Base-by-base conservation (phyloP, 495 filamentous ascomycete species). In the Penicillium coffeae region DNA sequence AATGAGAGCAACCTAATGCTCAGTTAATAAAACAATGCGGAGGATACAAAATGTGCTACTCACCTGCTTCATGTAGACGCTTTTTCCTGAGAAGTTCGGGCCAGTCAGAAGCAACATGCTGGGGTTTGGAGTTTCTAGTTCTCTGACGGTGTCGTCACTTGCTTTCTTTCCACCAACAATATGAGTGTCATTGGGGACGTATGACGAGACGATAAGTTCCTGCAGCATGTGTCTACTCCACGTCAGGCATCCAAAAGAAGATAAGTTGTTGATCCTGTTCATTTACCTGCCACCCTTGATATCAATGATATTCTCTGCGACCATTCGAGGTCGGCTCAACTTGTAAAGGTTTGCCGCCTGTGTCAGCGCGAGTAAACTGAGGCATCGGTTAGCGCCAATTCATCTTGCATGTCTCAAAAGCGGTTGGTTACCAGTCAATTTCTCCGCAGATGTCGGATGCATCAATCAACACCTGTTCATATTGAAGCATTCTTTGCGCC, bases 1-100 rank as follows among this genome's bases (percentile, higher is more conserved):
- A 52, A 96, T 94, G 36, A 96, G 64, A n/a, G 93, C 94, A 44
- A 90, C 63, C 66, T 72, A 30, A 5, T 37, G 0, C 13, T 14
- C 21, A 14, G 35, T 54, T 15, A 55, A 30, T 35, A 14, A 45
- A 21, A 15, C 9, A 2, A 12, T 10, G 2, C 15, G 6, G 13
- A 35, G 30, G 18, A 36, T 22, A 13, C 38, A 18, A 3, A n/a
- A 3, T 4, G 6, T 8, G 7, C 1, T 1, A 6, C 50, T 55
- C 40, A 74, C 82, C 61, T 96, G 93, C 64, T 94, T 97, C 68
- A 98, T 83, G 66, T 96, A 96, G 21, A 97, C 81, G 59, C 89
- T 95, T 62, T 97, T 97, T 7, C 93, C 94, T 0, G 93, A 96
- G 68, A 89, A 95, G 56, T 98, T 97, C 30, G 93, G 91, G 1